These are phyloP conservation scores for Arthrinium phaeospermum DNA, from an alignment of 2,329 filamentous ascomycete species.

Conservation along the genomic window DNA sequence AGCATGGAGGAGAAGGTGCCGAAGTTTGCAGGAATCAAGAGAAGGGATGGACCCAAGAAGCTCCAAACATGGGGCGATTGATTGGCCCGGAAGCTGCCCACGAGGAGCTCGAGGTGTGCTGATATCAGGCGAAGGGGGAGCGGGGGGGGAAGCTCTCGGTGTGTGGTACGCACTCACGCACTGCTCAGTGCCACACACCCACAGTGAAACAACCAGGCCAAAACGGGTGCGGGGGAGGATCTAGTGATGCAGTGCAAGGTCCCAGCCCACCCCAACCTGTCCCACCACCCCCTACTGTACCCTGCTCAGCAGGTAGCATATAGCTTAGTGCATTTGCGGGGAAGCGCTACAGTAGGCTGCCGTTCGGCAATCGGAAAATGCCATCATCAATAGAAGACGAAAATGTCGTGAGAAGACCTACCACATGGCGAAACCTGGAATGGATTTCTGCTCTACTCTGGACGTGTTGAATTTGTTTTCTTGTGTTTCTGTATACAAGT, in stretches of 20 bases:
- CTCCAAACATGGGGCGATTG: not conserved
- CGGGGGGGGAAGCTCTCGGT: not conserved
- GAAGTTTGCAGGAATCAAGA: not conserved
- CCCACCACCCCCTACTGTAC: not conserved
- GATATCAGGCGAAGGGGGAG: slow-evolving; percentile 10
- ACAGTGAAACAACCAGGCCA: not conserved
- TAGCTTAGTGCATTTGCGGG: not conserved
- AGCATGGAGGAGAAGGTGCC: not conserved
- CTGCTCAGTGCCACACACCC: not conserved
- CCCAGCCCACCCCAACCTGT: not conserved
- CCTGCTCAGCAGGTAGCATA: not conserved
- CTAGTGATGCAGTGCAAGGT: slow-evolving; percentile 9
- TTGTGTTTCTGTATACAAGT: too few species aligned
- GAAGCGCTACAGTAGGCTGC: not conserved
- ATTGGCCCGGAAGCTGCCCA: not conserved
- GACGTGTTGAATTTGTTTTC: not conserved
- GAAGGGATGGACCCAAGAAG: not conserved
- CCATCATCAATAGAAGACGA: not conserved
- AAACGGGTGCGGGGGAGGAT: slow-evolving; percentile 5
- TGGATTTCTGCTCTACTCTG: not conserved
- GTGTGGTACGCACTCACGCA: too few species aligned
- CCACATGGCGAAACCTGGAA: not conserved
- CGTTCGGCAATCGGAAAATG: not conserved
- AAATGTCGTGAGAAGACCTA: not conserved
- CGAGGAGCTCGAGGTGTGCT: slow-evolving; percentile 4